These are phyloP conservation scores for Cercophora sp. DNA, from an alignment of 495 filamentous ascomycete species.

Conservation along the genomic window DNA sequence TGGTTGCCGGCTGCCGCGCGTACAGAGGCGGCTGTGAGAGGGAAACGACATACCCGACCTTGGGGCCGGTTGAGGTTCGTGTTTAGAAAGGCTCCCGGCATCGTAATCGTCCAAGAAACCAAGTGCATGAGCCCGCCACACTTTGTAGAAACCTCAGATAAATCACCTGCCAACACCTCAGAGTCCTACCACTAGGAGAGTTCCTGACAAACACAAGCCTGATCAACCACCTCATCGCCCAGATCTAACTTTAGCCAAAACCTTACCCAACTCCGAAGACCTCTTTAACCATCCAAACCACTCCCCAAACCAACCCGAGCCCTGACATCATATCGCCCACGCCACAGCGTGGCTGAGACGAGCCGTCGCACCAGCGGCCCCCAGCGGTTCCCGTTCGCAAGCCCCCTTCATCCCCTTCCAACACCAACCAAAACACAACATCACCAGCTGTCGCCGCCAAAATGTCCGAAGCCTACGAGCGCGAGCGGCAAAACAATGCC, in stretches of 20 bases:
- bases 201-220: no score
- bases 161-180: no score
- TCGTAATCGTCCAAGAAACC: no score
- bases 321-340: constrained; percentile 17
- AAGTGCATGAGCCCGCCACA: no score
- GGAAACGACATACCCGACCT: background rate
- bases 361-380: background rate
- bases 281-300: background rate
- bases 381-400: background rate
- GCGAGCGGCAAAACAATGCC: constrained; percentile 93
- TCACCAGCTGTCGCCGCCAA: background rate
- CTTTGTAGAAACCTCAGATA: no score
- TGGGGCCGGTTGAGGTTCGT: background rate
- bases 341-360: constrained; percentile 20
- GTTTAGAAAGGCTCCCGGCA: constrained; percentile 3
- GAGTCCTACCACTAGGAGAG: no score
- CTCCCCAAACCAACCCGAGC: background rate
- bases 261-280: background rate
- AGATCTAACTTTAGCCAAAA: no score
- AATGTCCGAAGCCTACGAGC: constrained; percentile 95
- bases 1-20: background rate
- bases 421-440: background rate
- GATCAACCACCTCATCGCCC: no score
- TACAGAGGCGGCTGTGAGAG: background rate
- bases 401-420: background rate